A percentile compares a stretch with the other conserved stretches of the same genome.
phyloP scores from a whole-genome alignment of 164 flowering plant genomes.

The Stephania yunnanensis region DNA sequence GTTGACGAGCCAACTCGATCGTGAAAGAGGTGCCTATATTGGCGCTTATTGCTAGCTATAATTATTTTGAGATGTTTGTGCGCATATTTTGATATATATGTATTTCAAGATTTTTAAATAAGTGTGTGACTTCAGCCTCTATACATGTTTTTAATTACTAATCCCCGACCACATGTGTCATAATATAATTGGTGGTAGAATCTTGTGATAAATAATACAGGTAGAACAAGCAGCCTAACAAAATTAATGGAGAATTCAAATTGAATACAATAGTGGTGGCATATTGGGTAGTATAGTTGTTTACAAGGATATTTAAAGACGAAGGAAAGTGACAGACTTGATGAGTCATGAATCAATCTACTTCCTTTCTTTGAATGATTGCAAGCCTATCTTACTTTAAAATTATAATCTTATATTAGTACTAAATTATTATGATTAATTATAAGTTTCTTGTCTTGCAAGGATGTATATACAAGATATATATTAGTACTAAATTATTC shows the following conservation, averaged over 20 bases:
- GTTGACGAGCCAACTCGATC: no score
- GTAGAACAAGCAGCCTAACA: no score
- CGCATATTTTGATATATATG: no score
- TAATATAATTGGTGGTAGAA: no score
- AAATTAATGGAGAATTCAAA: neutral
- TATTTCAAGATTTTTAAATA: no score
- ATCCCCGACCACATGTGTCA: no score
- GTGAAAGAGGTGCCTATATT: neutral
- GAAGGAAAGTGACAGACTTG: conserved; percentile 7
- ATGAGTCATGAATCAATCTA: conserved; percentile 10
- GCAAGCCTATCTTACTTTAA: neutral
- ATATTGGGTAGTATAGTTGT: neutral
- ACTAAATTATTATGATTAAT: neutral
- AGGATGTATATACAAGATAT: conserved; percentile 1
- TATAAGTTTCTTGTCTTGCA: conserved; percentile 10
- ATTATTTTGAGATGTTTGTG: no score
- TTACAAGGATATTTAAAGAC: neutral
- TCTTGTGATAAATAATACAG: no score
- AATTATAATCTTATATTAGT: neutral
- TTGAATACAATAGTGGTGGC: neutral
- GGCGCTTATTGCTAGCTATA: no score
- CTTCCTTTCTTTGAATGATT: conserved; percentile 10
- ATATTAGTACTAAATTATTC: neutral
- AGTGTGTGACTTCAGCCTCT: no score
- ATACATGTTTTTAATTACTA: no score